Conservation (phyloP, 2,329 filamentous ascomycete species). For the Neofusicoccum laricinum region DNA sequence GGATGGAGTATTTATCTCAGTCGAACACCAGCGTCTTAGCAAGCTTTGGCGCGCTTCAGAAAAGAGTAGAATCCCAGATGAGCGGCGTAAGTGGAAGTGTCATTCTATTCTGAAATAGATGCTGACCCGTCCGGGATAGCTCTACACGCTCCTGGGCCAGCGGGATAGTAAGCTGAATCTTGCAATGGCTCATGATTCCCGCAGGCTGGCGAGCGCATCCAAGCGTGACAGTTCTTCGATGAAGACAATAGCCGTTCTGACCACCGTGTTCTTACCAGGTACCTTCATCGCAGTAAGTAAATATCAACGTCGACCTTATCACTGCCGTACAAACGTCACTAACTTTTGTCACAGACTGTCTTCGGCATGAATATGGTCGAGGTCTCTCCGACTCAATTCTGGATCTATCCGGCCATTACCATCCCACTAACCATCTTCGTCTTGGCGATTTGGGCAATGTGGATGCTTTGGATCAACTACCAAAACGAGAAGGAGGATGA, state of each 20-base stretch:
- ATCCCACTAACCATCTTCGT: slow-evolving; percentile 14
- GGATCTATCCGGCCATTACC: slow-evolving; percentile 13
- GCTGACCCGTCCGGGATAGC: background rate
- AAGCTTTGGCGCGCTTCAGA: background rate
- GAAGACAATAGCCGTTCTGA: slow-evolving; percentile 18
- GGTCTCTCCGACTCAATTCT: background rate
- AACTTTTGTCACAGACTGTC: background rate
- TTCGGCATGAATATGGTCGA: slow-evolving; percentile 13
- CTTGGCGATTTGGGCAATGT: background rate
- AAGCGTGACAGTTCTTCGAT: slow-evolving; percentile 15
- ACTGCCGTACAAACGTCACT: background rate
- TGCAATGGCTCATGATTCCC: background rate
- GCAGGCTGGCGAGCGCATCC: background rate
- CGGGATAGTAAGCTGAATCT: background rate
- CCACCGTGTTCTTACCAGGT: slow-evolving; percentile 15
- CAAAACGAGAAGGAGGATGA: background rate
- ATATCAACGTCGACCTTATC: background rate
- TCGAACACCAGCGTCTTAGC: background rate
- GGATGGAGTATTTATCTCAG: background rate
- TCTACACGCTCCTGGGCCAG: background rate
- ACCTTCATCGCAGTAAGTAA: slow-evolving; percentile 16
- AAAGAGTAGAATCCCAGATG: background rate
- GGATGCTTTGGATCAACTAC: background rate
- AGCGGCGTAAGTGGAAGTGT: background rate
- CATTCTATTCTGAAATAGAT: background rate